Evolutionary conservation across 2,329 filamentous ascomycete genomes (phyloP), one percentile per base, ranked within the genome.

Genomic region (Xylariaceae sp.): DNA sequence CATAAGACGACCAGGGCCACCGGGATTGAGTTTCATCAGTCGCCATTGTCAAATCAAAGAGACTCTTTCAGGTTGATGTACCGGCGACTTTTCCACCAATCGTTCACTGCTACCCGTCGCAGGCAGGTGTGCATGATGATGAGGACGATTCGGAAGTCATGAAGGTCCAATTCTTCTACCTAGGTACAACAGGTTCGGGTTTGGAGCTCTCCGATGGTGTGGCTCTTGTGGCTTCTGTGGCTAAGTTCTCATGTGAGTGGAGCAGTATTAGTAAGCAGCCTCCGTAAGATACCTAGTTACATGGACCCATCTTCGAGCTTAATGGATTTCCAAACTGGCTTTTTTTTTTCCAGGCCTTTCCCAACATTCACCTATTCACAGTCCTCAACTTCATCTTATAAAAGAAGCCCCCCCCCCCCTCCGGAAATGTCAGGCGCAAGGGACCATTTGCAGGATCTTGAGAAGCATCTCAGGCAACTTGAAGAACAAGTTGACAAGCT

Each of bases 401-500:
- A 34, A 50, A 27, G 8, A 43, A 50, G 31, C 35, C 32, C 41
- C 35, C 32, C 19, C 19, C 19, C 19, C 19, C 19, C 19, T 19
- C 19, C 6, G 8, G 56, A 46, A 12, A 62, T 62, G 60, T 19
- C 60, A 32, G 57, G 59, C 39, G 62, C 64, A 49, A 73, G 71
- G 61, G 77, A 81, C 61, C 78, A 78, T 51, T 78, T 91, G 49
- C 74, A 81, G 44, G 80, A 86, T 65, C 79, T 95, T 42, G 90
- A 95, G 70, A 81, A 80, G 58, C 88, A 92, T 66, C 82, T 89
- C 12, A 75, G 80, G 61, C 79, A 85, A 57, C 84, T 97, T 6
- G 89, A 96, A 70, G 80, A 84, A 39, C 90, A 86, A 60, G 80
- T 95, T 46, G 74, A 78, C 48, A 84, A 89, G 68, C 80, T 97